phyloP scores from a whole-genome alignment of 2,329 filamentous ascomycete genomes.

The Aspergillus fijiensis region DNA sequence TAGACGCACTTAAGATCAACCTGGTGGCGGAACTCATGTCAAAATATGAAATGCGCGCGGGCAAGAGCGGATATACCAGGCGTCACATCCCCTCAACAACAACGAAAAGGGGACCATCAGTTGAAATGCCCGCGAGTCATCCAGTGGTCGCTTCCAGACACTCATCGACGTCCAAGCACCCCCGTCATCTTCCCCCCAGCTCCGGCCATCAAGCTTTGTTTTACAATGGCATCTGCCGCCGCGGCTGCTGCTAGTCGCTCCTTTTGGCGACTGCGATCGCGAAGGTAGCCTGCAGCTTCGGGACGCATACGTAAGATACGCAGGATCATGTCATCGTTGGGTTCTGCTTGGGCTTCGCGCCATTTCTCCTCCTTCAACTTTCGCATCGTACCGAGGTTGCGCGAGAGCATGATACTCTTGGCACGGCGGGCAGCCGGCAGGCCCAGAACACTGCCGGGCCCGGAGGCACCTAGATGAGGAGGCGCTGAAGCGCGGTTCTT shows the following conservation, averaged over 20 bases:
- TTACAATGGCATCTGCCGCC: slow-evolving; percentile 90
- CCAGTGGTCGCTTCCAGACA: not conserved
- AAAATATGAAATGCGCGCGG: not conserved
- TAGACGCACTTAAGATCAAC: not conserved
- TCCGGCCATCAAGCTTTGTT: slow-evolving; percentile 74
- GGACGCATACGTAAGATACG: slow-evolving; percentile 92
- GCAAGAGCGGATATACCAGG: not conserved
- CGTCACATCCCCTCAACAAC: not conserved
- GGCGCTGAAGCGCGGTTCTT: slow-evolving; percentile 71
- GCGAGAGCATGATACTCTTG: slow-evolving; percentile 83
- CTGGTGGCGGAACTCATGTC: slow-evolving; percentile 14
- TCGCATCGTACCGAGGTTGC: slow-evolving; percentile 93
- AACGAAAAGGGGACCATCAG: not conserved
- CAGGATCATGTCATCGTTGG: slow-evolving; percentile 96
- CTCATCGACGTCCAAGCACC: slow-evolving; percentile 36
- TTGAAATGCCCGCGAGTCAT: slow-evolving; percentile 3
- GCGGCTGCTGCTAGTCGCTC: slow-evolving; percentile 86
- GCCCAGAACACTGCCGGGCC: slow-evolving; percentile 49
- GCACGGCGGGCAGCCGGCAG: slow-evolving; percentile 51
- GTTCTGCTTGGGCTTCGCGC: slow-evolving; percentile 92
- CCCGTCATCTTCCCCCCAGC: slow-evolving; percentile 55
- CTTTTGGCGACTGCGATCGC: slow-evolving; percentile 88
- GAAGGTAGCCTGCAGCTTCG: slow-evolving; percentile 82
- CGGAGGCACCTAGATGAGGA: slow-evolving; percentile 47
- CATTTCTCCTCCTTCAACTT: slow-evolving; percentile 95